Percentiles rank a stretch among this genome's conserved stretches.
Conservation (phyloP, 1,139 yeast species). For the Yamadazyma buinensis region DNA sequence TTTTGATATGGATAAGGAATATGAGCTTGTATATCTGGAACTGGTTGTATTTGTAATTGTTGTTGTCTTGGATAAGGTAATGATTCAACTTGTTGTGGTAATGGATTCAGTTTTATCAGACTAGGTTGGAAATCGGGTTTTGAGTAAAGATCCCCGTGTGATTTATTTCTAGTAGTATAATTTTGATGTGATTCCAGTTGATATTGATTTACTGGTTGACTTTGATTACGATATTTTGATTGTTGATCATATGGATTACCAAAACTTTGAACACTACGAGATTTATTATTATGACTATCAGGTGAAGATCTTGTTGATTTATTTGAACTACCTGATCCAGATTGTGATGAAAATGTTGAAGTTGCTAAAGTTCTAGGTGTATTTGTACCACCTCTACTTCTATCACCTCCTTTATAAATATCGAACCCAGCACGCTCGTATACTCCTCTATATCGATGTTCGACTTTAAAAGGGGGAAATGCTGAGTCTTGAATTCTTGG, state of each 20-base stretch:
- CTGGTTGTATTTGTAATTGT: background rate
- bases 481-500: slow-evolving; percentile 39
- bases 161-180: slow-evolving; percentile 4
- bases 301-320: background rate
- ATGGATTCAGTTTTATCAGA: slow-evolving; percentile 6
- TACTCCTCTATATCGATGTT: slow-evolving; percentile 54
- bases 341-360: slow-evolving; percentile 5
- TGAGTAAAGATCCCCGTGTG: slow-evolving; percentile 7
- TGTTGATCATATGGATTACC: too few relatives aligned
- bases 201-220: background rate
- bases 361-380: slow-evolving; percentile 8
- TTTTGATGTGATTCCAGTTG: background rate
- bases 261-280: background rate
- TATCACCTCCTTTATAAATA: slow-evolving; percentile 26
- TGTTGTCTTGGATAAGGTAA: background rate
- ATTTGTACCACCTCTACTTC: background rate
- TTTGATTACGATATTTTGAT: slow-evolving; percentile 1
- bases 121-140: background rate
- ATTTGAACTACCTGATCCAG: background rate
- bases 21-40: background rate
- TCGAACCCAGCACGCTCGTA: slow-evolving; percentile 69
- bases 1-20: background rate
- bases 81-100: slow-evolving; percentile 7
- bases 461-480: slow-evolving; percentile 58
- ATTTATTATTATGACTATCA: too few relatives aligned